Base-by-base conservation (phyloP, 169 alveolate species). In the Plasmodium knowlesi region DNA sequence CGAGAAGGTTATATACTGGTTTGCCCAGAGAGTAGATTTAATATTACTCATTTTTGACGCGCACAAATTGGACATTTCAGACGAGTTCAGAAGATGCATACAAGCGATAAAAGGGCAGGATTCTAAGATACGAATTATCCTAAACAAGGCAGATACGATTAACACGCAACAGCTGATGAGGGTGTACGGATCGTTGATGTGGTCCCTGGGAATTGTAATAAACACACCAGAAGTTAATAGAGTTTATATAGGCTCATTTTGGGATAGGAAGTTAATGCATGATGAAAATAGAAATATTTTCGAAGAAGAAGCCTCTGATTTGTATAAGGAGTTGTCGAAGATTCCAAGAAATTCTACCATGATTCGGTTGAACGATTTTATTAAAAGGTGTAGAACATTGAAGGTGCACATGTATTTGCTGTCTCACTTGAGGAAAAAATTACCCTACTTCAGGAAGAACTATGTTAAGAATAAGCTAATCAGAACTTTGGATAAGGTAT, bases 1-100 rank as follows among this genome's bases (percentile, higher is more conserved):
- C 73, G 98, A 97, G 82, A 96, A 96, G 6, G 98, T 97, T 2
- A 95, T 97, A 61, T 95, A 95, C 84, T 97, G 98, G 98, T 97
- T 97, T 61, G 97, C 97, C 1, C 97, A 97, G 73, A 81, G 97
- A 1, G 97, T 92, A 41, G 98, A 97, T 74, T 86, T 97, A 83
- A 95, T 97, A 34, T 57, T 97, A 14, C 93, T 97, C 22, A 73
- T 97, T 12, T 97, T 97, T 88, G 98, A 97, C 46, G 98, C 97
- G n/a, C 97, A 96, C 84, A 97, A 97, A 84, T 93, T 96, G 89
- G 98, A 97, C 83, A 96, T 97, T 37, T 94, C 97, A 2, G 98
- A 97, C 73, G 98, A 97, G 50, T 96, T 97, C 82, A 92, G 96
- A 76, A 90, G 97, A 39, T 95, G 97, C 80, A 95, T 95, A 34